phyloP scores from a whole-genome alignment of 2,329 filamentous ascomycete species.

The Aurifilum marmelostoma region DNA sequence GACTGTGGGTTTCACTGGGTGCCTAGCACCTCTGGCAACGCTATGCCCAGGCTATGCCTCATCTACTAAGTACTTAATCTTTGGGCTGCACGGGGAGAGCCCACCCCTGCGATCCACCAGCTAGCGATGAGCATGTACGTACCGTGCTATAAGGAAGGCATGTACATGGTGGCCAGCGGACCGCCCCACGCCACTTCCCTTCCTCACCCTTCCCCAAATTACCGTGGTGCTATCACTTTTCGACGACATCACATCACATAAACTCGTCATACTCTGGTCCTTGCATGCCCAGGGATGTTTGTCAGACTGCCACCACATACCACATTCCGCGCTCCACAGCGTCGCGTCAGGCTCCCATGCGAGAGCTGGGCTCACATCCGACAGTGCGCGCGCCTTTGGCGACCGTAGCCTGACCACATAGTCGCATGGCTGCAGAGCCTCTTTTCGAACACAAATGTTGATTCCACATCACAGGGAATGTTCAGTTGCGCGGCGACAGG shows the following conservation, averaged over 20 bases:
- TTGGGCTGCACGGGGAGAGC: background rate
- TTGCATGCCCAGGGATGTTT: background rate
- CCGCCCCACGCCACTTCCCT: background rate
- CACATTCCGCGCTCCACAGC: background rate
- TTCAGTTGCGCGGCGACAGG: background rate
- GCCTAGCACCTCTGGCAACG: background rate
- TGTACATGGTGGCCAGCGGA: background rate
- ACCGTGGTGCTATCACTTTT: background rate
- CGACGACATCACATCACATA: constrained; percentile 1
- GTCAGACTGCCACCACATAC: background rate
- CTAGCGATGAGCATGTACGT: background rate
- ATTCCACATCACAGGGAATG: background rate
- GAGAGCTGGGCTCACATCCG: constrained; percentile 6
- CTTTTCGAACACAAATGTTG: background rate
- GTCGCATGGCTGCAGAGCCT: background rate
- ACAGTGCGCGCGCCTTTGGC: background rate
- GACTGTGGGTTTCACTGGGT: background rate
- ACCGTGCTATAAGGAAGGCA: background rate
- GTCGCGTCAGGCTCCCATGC: background rate
- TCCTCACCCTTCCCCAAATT: background rate
- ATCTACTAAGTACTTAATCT: background rate
- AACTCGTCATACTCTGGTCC: background rate
- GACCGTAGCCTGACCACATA: background rate
- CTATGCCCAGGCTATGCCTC: too few species aligned
- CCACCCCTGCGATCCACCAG: background rate